Evolutionary conservation across 2,329 filamentous ascomycete genomes (phyloP), one percentile per base, ranked within the genome.

Genomic region (Calonectria pteridis): DNA sequence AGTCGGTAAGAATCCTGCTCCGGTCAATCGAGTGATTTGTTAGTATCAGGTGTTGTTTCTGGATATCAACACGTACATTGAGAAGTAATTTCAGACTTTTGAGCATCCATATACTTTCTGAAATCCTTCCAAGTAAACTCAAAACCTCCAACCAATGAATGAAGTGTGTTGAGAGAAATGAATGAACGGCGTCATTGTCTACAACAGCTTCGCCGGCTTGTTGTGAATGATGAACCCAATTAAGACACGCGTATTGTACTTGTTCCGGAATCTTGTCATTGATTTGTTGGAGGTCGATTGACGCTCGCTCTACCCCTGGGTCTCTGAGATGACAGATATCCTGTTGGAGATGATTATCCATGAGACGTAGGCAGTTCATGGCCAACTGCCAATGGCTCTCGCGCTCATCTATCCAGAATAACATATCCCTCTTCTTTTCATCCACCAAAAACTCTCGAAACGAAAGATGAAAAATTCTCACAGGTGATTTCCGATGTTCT

Each of bases 401-500:
- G 13, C 33, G 33, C 33, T 33, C 33, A 33, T 33, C 33, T 33
- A 33, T 33, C 33, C 33, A 33, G 33, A 33, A 33, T 6, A 11
- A 33, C 10, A 11, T 11, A 11, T 11, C 33, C 9, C 33, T 33
- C 33, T 80, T 83, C 18, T 78, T 69, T 1, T 74, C 62, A 69
- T 85, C 78, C 4, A 84, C 31, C 1, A 87, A 81, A 77, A 85
- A 85, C 68, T 86, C 84, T 23, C 81, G 82, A 62, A 86, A 86
- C 0, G 84, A 85, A 0, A 77, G 4, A n/a, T 79, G 77, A 0
- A 78, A 14, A 3, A 77, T 14, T 11, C 75, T 53, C 6, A 79
- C 9, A 0, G 76, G 73, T 0, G 11, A 2, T 2, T n/a, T 20
- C 1, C 2, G 53, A 58, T 0, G 0, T 9, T 1, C 33, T 33